Evolutionary conservation across 805 yeast species (phyloP).

Genomic region (Starmerella roubikii): DNA sequence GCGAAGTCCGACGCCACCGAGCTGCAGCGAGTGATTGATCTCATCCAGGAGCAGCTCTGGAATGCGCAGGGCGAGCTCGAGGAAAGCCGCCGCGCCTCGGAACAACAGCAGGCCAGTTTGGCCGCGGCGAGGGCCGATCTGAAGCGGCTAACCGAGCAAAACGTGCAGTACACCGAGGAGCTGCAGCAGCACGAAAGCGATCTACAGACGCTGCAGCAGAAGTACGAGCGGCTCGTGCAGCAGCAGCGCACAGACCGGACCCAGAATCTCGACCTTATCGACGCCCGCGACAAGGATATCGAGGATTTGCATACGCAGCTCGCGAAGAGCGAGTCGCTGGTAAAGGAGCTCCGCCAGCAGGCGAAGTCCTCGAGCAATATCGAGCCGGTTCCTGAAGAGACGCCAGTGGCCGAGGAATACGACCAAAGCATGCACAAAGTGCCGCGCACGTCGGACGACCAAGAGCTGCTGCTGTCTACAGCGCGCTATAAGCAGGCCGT

Average conservation of each 20-base stretch:
- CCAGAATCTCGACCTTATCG: conserved; percentile 1
- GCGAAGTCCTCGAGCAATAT: no score
- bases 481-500: conserved; percentile 1
- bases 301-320: conserved; percentile 9
- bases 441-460: no score
- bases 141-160: conserved; percentile 16
- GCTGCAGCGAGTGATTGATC: conserved; percentile 16
- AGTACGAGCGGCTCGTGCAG: conserved; percentile 1
- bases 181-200: conserved; percentile 18
- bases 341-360: conserved; percentile 16
- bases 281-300: conserved; percentile 6
- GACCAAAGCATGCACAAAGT: no score
- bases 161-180: conserved; percentile 18
- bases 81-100: conserved; percentile 10
- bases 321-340: no score
- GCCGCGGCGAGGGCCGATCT: conserved; percentile 7
- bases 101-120: conserved; percentile 7
- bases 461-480: neutral
- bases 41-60: conserved; percentile 28
- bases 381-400: no score
- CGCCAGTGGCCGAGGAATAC: no score
- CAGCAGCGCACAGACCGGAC: conserved; percentile 2
- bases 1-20: conserved; percentile 2
- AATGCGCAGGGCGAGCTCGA: conserved; percentile 26
- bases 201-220: neutral